Evolutionary conservation across 371 early-diverging fungal species (phyloP), one percentile per base, ranked within the genome.

Genomic region (Rhizopus arrhizus): DNA sequence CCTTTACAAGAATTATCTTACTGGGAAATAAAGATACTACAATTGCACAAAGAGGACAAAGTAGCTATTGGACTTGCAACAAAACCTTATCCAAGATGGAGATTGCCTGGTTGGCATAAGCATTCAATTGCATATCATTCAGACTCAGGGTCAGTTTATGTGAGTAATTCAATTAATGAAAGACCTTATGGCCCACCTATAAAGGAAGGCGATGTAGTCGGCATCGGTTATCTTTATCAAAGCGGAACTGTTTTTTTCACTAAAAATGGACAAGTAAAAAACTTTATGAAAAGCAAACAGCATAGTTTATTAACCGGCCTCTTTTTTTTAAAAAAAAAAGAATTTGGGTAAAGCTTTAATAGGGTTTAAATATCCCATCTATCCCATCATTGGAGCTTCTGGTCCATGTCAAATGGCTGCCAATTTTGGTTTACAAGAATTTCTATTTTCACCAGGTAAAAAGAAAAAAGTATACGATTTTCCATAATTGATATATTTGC

Each of bases 191-290:
- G 89, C 16, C 80, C 84, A 38, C 72, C 72, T 31, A 83, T 81
- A 49, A 75, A 74, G 55, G 82, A 81, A 61, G 89, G 89, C n/a
- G 91, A 90, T 67, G 87, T 88, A 0, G 74, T 90, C 36, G 91
- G 91, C 32, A 78, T 88, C 35, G 89, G 90, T 10, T 86, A 82
- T 59, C 75, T 86, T 46, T 82, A 82, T 43, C 80, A 80, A 58
- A 78, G 82, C 52, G 85, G 89, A 48, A 78, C 83, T 3, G 79
- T 90, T 6, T 90, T 88, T 67, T 90, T 90, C 43, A 90, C 91
- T 12, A 77, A 85, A 29, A 90, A 90, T 61, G 91, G 91, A 36
- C 79, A 78, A 41, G 71, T 66, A 61, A 34, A 43, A n/a, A 11
- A 5, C 42, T 45, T 29, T 13, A 42, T 4, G n/a, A 22, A 22